Conservation (phyloP, 2,329 filamentous ascomycete genomes). For the Macrophomina tecta region DNA sequence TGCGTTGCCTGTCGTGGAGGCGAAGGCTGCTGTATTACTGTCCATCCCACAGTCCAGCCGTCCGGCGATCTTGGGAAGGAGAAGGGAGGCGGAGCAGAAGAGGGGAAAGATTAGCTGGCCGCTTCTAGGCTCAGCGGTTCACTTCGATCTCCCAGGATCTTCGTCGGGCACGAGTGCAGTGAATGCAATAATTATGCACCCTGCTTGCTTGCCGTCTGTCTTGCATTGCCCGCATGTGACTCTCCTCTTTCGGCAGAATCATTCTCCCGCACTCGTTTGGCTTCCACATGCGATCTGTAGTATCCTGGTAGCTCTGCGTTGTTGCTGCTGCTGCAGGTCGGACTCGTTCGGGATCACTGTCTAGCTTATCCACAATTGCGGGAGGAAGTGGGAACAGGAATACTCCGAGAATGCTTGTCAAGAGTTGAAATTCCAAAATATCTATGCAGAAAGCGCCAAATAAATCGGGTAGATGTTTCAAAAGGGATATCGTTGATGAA, state of each 20-base stretch:
- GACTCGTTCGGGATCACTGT: not conserved
- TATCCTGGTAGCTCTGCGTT: not conserved
- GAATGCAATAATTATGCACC: not conserved
- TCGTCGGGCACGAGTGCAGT: constrained; percentile 23
- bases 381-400: not conserved
- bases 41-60: not conserved
- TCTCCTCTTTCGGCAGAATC: not conserved
- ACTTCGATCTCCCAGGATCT: not conserved
- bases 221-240: constrained; percentile 8
- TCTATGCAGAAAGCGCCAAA: not conserved
- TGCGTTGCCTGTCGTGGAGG: no score
- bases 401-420: not conserved
- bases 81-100: not conserved
- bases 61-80: no score
- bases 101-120: not conserved
- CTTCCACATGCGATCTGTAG: constrained; percentile 20
- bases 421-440: not conserved
- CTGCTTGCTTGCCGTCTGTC: not conserved
- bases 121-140: not conserved
- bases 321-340: not conserved
- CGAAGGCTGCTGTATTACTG: not conserved
- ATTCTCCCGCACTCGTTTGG: not conserved
- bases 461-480: not conserved
- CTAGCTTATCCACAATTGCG: not conserved
- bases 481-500: constrained; percentile 20